Base-by-base conservation (phyloP, 495 filamentous ascomycete species). In the Geoglossum glabrum region DNA sequence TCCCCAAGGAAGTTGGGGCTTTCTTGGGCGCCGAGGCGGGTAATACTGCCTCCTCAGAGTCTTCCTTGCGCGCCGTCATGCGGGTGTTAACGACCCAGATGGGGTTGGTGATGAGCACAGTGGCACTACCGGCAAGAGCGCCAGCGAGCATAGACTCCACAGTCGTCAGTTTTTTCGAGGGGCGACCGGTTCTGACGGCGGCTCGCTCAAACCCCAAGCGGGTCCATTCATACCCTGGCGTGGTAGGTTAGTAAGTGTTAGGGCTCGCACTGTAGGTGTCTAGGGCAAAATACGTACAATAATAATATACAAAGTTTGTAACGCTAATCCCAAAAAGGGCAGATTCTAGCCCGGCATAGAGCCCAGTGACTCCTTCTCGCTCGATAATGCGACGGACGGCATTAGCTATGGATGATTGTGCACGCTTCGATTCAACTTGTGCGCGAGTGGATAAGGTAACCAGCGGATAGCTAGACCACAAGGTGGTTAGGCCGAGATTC, bases 271-370 rank as follows among this genome's bases (percentile, higher is more conserved):
- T 26, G 40, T 23, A 57, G 25, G 56, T 1, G 8, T 19, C 21
- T 9, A 28, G 17, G 60, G n/a, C n/a, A n/a, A 25, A 30, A n/a
- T 19, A 56, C 67, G 11, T 62, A 83, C 92, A 99, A 72, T 99
- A 99, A 71, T 99, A 99, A 72, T 99, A 99, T 25, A 99, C 90
- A 63, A 99, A 97, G 71, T 99, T 99, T 57, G 92, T 99, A 59
- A 99, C 83, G 69, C 85, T 90, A 72, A 97, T 97, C 63, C 93
- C 92, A 68, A 99, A 96, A 4, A 99, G 75, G 9, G 92, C 92
- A 25, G 84, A 90, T 63, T 90, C 83, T 34, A 95, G 76, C 10
- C 89, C 89, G 3, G 89, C 80, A 68, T 92, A 97, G 3, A 99
- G 77, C 15, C 93, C 93, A 0, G 76, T 71, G 28, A 95, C 72